These are phyloP conservation scores for Ophiocordyceps camponoti-floridani DNA, from an alignment of 2,329 filamentous ascomycete species.

Conservation along the genomic window DNA sequence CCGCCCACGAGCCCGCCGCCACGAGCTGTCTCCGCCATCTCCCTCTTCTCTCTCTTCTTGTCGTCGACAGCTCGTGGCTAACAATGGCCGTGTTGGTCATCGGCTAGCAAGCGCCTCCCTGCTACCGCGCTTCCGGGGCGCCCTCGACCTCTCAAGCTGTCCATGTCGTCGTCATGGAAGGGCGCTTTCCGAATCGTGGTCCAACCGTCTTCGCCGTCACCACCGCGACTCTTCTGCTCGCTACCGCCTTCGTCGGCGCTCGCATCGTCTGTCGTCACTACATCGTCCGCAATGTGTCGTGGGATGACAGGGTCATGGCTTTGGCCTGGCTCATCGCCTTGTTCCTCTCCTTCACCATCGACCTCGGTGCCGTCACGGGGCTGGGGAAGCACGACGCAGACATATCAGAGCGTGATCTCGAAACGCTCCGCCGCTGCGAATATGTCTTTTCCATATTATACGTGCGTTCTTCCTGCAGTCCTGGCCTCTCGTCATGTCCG, in stretches of 20 bases:
- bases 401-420: conserved; percentile 30
- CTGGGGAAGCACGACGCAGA: conserved; percentile 49
- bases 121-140: neutral
- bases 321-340: conserved; percentile 59
- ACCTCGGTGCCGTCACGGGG: conserved; percentile 43
- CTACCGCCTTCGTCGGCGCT: conserved; percentile 57
- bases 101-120: no score
- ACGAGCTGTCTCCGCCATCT: neutral
- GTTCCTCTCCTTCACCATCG: conserved; percentile 48
- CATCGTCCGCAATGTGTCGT: conserved; percentile 53
- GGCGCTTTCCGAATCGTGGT: conserved; percentile 28
- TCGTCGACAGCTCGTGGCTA: no score
- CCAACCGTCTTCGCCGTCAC: conserved; percentile 52
- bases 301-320: conserved; percentile 70
- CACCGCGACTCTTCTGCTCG: conserved; percentile 47
- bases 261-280: conserved; percentile 55
- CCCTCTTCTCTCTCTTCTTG: no score
- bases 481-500: no score
- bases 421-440: conserved; percentile 37
- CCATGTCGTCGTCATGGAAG: conserved; percentile 1
- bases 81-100: no score
- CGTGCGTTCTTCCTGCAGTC: conserved; percentile 17
- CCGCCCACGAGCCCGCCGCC: neutral
- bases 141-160: conserved; percentile 2
- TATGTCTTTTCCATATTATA: conserved; percentile 49